A percentile compares a stretch with the other conserved stretches of the same genome.
These are phyloP conservation scores for Fusarium nisikadoi DNA, from an alignment of 2,329 filamentous ascomycete species.

Conservation along the genomic window DNA sequence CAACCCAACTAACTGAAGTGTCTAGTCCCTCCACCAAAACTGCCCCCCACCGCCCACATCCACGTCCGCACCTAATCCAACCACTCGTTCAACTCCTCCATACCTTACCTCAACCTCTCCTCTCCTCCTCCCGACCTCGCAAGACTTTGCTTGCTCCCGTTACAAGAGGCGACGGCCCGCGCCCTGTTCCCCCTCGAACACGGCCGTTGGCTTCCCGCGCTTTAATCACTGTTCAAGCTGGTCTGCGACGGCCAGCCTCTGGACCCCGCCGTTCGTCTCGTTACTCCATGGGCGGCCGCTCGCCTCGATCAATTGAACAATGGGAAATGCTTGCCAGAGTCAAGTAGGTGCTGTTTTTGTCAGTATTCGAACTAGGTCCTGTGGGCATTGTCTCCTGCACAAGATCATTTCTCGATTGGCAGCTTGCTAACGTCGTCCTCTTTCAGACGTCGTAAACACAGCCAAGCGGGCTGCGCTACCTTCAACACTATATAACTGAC, in stretches of 20 bases:
- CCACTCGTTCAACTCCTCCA: constrained; percentile 38
- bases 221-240: constrained; percentile 24
- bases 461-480: constrained; percentile 49
- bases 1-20: constrained; percentile 12
- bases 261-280: constrained; percentile 33
- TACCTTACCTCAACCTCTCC: constrained; percentile 23
- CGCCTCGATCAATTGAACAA: constrained; percentile 58
- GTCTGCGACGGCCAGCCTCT: constrained; percentile 30
- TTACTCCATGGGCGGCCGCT: constrained; percentile 56
- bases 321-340: constrained; percentile 58
- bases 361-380: constrained; percentile 20
- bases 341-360: constrained; percentile 53
- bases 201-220: constrained; percentile 20
- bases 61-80: constrained; percentile 31
- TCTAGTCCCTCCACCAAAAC: constrained; percentile 33
- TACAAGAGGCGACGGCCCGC: constrained; percentile 38
- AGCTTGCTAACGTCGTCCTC: constrained; percentile 22
- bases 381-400: constrained; percentile 1
- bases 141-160: constrained; percentile 18
- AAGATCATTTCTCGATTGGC: background rate
- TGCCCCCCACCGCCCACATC: constrained; percentile 42
- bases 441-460: constrained; percentile 56
- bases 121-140: constrained; percentile 31
- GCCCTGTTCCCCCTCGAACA: constrained; percentile 23
- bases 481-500: constrained; percentile 46